Conservation (phyloP, 2,329 filamentous ascomycete genomes). For the Fusarium agapanthi region DNA sequence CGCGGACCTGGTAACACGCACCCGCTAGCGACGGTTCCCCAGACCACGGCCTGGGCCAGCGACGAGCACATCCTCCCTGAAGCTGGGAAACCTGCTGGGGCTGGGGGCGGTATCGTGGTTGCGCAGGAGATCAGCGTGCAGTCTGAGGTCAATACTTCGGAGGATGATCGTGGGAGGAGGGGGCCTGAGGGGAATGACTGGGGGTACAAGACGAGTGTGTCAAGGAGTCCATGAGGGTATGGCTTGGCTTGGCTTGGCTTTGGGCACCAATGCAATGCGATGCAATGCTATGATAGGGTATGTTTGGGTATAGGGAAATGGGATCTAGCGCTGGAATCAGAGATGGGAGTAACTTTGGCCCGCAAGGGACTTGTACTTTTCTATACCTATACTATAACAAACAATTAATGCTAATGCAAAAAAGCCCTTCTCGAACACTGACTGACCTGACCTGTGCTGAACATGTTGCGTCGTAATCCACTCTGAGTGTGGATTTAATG, state of each 20-base stretch:
- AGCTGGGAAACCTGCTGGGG: not conserved
- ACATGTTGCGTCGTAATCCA: not conserved
- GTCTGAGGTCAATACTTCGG: constrained; percentile 13
- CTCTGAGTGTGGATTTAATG: not conserved
- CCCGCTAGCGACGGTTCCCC: constrained; percentile 15
- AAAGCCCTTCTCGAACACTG: not conserved
- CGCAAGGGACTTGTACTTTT: not conserved
- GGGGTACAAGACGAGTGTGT: constrained; percentile 20
- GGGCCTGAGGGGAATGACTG: constrained; percentile 23
- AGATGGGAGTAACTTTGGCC: not conserved
- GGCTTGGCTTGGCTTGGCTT: not conserved
- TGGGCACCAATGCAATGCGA: not conserved
- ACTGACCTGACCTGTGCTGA: not conserved
- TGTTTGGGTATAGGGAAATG: not conserved
- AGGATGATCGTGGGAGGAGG: not conserved
- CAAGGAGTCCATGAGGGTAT: not conserved
- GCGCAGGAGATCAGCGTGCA: constrained; percentile 34
- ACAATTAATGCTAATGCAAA: constrained; percentile 11
- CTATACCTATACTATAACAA: not conserved
- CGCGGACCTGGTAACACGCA: not conserved
- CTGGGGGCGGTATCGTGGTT: constrained; percentile 22
- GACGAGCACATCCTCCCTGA: constrained; percentile 35
- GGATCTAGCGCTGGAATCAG: not conserved
- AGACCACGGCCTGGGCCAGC: constrained; percentile 32
- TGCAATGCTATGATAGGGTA: not conserved